These are phyloP conservation scores for Ceratopteris richardii DNA, from an alignment of 75 land plant genomes.

Conservation along the genomic window DNA sequence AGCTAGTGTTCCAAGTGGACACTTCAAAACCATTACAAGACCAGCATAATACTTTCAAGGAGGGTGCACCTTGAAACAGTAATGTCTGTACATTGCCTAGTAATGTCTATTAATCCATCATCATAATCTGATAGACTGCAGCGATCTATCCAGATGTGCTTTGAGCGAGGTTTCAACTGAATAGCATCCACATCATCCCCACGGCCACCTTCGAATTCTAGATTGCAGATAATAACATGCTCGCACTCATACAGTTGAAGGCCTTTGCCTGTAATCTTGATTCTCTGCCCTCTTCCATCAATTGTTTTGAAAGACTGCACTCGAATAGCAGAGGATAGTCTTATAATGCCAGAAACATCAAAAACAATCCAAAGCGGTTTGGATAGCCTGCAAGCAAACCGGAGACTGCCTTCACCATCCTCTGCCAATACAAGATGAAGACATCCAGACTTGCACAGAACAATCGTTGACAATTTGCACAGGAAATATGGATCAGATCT, in stretches of 20 bases:
- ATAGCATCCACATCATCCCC: conserved; percentile 93
- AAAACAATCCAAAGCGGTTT: conserved; percentile 97
- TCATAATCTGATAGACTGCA: conserved; percentile 81
- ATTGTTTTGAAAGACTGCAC: conserved; percentile 88
- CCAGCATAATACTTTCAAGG: no score
- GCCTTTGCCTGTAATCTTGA: conserved; percentile 80
- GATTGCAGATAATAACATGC: conserved; percentile 91
- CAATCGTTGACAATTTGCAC: conserved; percentile 14
- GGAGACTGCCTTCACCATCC: conserved; percentile 81
- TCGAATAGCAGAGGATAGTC: conserved; percentile 45
- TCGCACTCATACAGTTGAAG: conserved; percentile 86
- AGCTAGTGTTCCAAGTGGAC: no score
- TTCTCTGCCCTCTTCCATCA: conserved; percentile 91
- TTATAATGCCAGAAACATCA: conserved; percentile 85
- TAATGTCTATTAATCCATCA: conserved; percentile 95
- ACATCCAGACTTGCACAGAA: background rate
- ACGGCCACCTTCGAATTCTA: conserved; percentile 85
- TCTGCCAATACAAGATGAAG: conserved; percentile 55
- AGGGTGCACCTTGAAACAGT: conserved; percentile 69
- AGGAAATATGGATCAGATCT: no score
- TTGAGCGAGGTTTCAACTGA: conserved; percentile 88
- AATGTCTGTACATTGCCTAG: conserved; percentile 80
- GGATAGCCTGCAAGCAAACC: conserved; percentile 69
- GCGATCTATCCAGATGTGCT: conserved; percentile 94
- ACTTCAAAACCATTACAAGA: no score